These are phyloP conservation scores for Scheffersomyces quercinus DNA, from an alignment of 1,139 yeast species.

Conservation along the genomic window DNA sequence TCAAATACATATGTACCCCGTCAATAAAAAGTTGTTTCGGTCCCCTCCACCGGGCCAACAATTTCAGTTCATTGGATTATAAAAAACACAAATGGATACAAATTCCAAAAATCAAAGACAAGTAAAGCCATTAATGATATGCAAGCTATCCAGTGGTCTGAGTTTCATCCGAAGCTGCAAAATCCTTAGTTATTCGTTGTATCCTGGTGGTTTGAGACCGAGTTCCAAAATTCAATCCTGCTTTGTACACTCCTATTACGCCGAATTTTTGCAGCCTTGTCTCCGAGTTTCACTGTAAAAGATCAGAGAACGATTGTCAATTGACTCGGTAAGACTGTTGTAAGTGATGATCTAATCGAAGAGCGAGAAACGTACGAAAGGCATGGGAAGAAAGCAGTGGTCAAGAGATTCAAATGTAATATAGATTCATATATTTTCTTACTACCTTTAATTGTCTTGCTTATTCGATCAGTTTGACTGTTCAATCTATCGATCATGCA, in stretches of 20 bases:
- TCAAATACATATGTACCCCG: slow-evolving; percentile 6
- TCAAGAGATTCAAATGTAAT: too few species aligned
- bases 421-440: too few species aligned
- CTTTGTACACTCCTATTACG: slow-evolving; percentile 26
- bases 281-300: slow-evolving; percentile 8
- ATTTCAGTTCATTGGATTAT: slow-evolving; percentile 31
- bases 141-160: slow-evolving; percentile 43
- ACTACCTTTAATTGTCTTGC: too few species aligned
- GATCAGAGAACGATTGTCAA: slow-evolving; percentile 6
- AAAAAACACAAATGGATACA: slow-evolving; percentile 8
- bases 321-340: slow-evolving; percentile 7
- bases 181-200: slow-evolving; percentile 36
- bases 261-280: slow-evolving; percentile 18
- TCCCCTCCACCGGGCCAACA: slow-evolving; percentile 40
- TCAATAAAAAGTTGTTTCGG: slow-evolving; percentile 43
- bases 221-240: slow-evolving; percentile 28
- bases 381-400: slow-evolving; percentile 3
- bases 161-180: slow-evolving; percentile 24
- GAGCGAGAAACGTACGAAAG: slow-evolving; percentile 2
- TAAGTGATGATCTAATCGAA: slow-evolving; percentile 8
- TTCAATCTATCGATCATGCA: too few species aligned
- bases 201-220: slow-evolving; percentile 49
- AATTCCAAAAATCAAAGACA: slow-evolving; percentile 33
- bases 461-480: too few species aligned
- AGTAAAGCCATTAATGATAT: slow-evolving; percentile 45